These are phyloP conservation scores for Acer campestre DNA, from an alignment of 345 rosid genomes.

Conservation along the genomic window DNA sequence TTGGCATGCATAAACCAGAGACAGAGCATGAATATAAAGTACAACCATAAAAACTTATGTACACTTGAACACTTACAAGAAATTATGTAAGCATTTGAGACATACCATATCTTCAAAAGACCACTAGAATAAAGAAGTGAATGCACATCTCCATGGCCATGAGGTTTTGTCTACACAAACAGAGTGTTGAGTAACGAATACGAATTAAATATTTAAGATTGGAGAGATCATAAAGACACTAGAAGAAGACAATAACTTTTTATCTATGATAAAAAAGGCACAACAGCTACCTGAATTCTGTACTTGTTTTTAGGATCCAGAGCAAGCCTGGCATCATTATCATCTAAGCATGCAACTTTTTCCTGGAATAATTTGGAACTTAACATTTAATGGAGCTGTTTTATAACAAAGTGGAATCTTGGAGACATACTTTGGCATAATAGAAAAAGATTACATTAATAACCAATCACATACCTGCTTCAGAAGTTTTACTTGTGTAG, in stretches of 20 bases:
- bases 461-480: constrained; percentile 66
- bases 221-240: background rate
- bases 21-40: background rate
- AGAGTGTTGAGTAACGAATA: constrained; percentile 20
- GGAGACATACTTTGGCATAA: background rate
- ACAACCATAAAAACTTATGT: constrained; percentile 5
- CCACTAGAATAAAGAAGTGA: constrained; percentile 91
- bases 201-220: background rate
- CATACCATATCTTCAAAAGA: constrained; percentile 70
- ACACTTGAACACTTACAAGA: constrained; percentile 15
- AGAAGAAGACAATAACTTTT: background rate
- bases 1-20: constrained; percentile 3
- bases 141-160: constrained; percentile 99
- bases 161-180: constrained; percentile 82
- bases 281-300: constrained; percentile 73
- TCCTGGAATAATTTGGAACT: constrained; percentile 50
- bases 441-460: constrained; percentile 1
- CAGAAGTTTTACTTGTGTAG: constrained; percentile 80
- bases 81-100: constrained; percentile 14
- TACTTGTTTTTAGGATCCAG: constrained; percentile 77
- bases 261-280: background rate
- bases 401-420: background rate
- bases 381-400: background rate
- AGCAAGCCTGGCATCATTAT: constrained; percentile 90
- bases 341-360: constrained; percentile 97